phyloP scores from a whole-genome alignment of 768 basidiomycete genomes.

The Lactarius deliciosus region DNA sequence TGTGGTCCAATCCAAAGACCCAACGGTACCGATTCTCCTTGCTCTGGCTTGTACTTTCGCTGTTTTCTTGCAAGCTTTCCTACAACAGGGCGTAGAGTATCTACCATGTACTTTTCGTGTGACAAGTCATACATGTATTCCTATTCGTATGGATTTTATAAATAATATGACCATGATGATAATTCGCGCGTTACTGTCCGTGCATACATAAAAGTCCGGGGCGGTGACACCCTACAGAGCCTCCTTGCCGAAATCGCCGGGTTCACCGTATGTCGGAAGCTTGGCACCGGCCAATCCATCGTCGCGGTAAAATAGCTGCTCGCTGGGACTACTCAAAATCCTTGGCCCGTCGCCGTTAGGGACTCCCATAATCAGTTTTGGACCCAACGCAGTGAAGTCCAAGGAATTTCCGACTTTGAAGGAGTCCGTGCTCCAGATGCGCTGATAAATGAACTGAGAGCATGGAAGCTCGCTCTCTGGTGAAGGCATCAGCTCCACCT shows the following conservation, averaged over 20 bases:
- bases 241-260: constrained; percentile 9
- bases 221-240: background rate
- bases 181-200: constrained; percentile 10
- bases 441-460: constrained; percentile 55
- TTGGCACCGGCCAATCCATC: background rate
- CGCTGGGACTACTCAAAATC: constrained; percentile 13
- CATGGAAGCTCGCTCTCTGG: constrained; percentile 24
- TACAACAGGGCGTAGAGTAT: constrained; percentile 26
- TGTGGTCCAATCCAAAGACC: constrained; percentile 25
- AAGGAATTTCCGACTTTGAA: constrained; percentile 61
- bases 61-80: constrained; percentile 23
- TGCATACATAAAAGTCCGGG: background rate
- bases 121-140: constrained; percentile 30
- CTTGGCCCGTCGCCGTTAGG: constrained; percentile 15
- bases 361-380: constrained; percentile 52
- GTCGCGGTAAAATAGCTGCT: constrained; percentile 12
- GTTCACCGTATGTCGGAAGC: constrained; percentile 11
- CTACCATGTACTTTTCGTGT: constrained; percentile 27
- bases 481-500: constrained; percentile 34
- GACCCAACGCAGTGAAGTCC: constrained; percentile 51
- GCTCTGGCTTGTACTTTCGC: constrained; percentile 24
- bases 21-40: constrained; percentile 24
- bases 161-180: constrained; percentile 28
- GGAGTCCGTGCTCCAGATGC: constrained; percentile 62
- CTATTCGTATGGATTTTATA: constrained; percentile 30